Evolutionary conservation across 177 flowering plant species (phyloP), one percentile per base, ranked within the genome.

Genomic region (Telopea speciosissima): DNA sequence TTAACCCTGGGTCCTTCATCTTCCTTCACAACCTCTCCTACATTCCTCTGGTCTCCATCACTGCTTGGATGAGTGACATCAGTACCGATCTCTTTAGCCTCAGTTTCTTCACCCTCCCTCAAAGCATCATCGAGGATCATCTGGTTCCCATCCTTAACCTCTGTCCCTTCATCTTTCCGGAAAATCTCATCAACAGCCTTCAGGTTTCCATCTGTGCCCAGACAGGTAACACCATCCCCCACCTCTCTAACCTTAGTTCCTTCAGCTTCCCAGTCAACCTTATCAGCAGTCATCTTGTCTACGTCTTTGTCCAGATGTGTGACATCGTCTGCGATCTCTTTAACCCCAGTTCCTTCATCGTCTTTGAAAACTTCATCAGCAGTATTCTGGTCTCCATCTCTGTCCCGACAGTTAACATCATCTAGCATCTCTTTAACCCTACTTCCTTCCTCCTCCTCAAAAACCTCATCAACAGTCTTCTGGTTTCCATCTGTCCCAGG

Each of bases 111-210:
- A 36, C 40, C 40, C 9, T 36, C 40, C 40, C 9, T 36, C 40
- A 36, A 36, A 36, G 40, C 40, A 24, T n/a, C 40, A 9, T 45
- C 52, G 31, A 8, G 31, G 6, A 23, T 44, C 21, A 16, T 7
- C 28, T 44, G 45, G 52, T 56, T 56, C 14, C 24, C 31, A 14
- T 68, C 69, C 52, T n/a, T 33, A 59, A 69, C 71, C 54, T 69
- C 71, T 5, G 11, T 44, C n/a, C 21, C 26, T 23, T 65, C 21
- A 65, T 63, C 42, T 28, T 63, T 40, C 66, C 6, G 7, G 5
- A 31, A 14, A 63, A 65, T 24, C 24, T n/a, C 49, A 36, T 11
- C 45, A 8, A 3, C 67, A 12, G 67, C 19, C 11, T 31, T 22
- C 49, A 5, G 36, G 25, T n/a, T 65, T n/a, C 67, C 49, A 28